A percentile compares a stretch with the other conserved stretches of the same genome.
phyloP scores from a whole-genome alignment of 805 yeast genomes.

The Zygosaccharomyces rouxii region DNA sequence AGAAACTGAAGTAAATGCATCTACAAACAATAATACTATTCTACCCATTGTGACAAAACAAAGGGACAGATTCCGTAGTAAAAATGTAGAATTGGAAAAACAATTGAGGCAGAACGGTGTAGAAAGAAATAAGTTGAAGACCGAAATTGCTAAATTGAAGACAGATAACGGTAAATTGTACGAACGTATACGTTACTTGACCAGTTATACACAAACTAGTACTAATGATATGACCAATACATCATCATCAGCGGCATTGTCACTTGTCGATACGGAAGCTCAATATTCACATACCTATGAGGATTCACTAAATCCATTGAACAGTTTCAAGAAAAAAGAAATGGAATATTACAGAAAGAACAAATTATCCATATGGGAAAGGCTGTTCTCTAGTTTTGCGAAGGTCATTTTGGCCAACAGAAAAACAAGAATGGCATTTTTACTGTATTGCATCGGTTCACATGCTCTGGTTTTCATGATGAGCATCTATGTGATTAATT shows the following conservation, averaged over 20 bases:
- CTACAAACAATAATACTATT: conserved; percentile 43
- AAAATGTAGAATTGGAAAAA: conserved; percentile 78
- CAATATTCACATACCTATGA: conserved; percentile 65
- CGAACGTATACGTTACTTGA: conserved; percentile 67
- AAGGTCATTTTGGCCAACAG: conserved; percentile 71
- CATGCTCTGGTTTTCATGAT: conserved; percentile 69
- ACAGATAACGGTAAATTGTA: conserved; percentile 73
- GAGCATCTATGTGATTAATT: conserved; percentile 49
- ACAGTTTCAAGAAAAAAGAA: conserved; percentile 73
- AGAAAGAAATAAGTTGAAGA: conserved; percentile 54
- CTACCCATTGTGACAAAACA: conserved; percentile 89
- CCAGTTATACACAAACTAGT: conserved; percentile 41
- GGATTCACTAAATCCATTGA: conserved; percentile 75
- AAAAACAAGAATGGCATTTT: conserved; percentile 64
- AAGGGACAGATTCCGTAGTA: conserved; percentile 85
- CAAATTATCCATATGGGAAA: conserved; percentile 69
- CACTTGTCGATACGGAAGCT: conserved; percentile 47
- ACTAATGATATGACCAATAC: conserved; percentile 26
- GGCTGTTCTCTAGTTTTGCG: conserved; percentile 69
- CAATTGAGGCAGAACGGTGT: conserved; percentile 59
- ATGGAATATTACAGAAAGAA: conserved; percentile 64
- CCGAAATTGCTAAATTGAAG: conserved; percentile 60
- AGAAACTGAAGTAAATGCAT: conserved; percentile 27
- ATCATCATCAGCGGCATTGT: conserved; percentile 18
- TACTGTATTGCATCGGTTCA: conserved; percentile 67